A percentile compares a stretch with the other conserved stretches of the same genome.
Conservation (phyloP, 176 grass and related monocot species). For the Avena eriantha region DNA sequence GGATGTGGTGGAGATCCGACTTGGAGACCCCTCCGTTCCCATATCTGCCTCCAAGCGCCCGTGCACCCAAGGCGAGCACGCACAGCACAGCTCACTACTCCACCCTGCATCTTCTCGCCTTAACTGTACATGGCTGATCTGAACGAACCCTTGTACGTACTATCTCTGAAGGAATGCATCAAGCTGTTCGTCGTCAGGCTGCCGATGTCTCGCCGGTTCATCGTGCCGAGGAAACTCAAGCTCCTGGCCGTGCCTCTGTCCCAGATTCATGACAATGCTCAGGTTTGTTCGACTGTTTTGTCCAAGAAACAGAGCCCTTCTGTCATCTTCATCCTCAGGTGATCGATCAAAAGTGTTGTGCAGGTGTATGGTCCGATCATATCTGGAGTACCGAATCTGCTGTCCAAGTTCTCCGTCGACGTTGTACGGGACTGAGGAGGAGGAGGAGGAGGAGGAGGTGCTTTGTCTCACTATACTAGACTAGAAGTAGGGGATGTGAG, state of each 20-base stretch:
- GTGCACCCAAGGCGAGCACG: constrained; percentile 44
- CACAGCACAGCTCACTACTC: too few species aligned
- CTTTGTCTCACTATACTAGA: not conserved
- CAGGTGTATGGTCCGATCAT: constrained; percentile 73
- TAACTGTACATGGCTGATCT: not conserved
- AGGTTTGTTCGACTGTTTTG: constrained; percentile 21
- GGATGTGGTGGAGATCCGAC: constrained; percentile 65
- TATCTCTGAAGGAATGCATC: constrained; percentile 55
- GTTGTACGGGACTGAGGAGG: constrained; percentile 40
- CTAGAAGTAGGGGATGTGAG: not conserved
- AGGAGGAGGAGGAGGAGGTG: not conserved
- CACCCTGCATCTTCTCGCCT: too few species aligned
- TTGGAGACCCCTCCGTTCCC: constrained; percentile 59
- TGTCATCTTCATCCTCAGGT: not conserved
- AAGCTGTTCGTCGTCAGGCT: constrained; percentile 69
- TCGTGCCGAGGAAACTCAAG: constrained; percentile 60
- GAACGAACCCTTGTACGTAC: not conserved
- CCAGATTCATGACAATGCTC: constrained; percentile 60
- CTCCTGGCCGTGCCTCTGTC: constrained; percentile 62
- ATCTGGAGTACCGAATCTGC: constrained; percentile 55
- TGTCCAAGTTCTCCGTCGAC: constrained; percentile 69
- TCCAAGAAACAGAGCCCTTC: not conserved
- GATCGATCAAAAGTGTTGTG: not conserved
- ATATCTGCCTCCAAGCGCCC: constrained; percentile 47
- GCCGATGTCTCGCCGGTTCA: constrained; percentile 51